Conservation (phyloP, 1,284 basidiomycete species). For the Phaffia rhodozyma region DNA sequence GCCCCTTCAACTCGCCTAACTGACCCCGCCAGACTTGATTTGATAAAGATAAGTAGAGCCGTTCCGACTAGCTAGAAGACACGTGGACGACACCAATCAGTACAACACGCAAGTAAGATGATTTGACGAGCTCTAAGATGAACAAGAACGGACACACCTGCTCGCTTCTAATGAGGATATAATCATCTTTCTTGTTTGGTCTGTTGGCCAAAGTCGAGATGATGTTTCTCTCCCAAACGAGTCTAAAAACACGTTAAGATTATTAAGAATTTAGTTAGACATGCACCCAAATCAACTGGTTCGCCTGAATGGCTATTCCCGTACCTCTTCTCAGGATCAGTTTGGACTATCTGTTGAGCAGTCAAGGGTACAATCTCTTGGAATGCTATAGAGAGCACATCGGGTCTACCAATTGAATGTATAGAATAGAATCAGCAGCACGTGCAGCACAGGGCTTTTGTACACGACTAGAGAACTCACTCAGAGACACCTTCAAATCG, state of each 20-base stretch:
- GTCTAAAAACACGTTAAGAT: conserved; percentile 2
- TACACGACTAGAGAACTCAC: background rate
- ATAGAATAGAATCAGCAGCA: background rate
- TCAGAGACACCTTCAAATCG: background rate
- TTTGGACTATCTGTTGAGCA: conserved; percentile 90
- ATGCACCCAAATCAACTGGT: background rate
- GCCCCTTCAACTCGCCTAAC: conserved; percentile 86
- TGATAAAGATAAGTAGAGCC: conserved; percentile 74
- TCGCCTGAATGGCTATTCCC: conserved; percentile 15
- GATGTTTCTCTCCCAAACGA: conserved; percentile 71
- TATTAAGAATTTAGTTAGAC: background rate
- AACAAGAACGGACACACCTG: conserved; percentile 44
- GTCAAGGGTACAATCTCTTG: conserved; percentile 97
- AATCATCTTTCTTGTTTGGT: conserved; percentile 54
- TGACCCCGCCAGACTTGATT: conserved; percentile 56
- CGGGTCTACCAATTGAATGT: conserved; percentile 49
- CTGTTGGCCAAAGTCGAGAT: conserved; percentile 62
- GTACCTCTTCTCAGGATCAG: conserved; percentile 85
- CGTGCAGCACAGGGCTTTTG: background rate
- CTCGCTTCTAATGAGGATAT: conserved; percentile 80
- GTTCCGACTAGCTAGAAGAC: conserved; percentile 74
- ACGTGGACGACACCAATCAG: background rate
- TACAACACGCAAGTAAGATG: background rate
- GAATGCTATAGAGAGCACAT: conserved; percentile 83
- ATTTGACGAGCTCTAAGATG: conserved; percentile 5